Percentiles rank a stretch among this genome's conserved stretches.
Evolutionary conservation across 2,329 filamentous ascomycete genomes (phyloP).

Genomic region (Neofusicoccum ribis): DNA sequence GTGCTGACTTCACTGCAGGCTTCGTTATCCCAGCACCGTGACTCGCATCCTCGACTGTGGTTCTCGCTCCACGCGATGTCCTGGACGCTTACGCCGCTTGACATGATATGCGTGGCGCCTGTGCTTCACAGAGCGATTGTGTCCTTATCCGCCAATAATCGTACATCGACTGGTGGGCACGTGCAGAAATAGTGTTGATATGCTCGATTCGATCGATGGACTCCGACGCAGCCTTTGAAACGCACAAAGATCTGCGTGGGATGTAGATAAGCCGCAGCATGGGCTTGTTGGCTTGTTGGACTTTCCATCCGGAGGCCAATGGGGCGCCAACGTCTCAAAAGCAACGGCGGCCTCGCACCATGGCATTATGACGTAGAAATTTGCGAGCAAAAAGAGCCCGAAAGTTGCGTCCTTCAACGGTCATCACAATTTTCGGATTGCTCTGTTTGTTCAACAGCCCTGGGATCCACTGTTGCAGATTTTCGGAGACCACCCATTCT

Average conservation of each 20-base stretch:
- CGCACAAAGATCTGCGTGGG: neutral
- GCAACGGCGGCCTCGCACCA: neutral
- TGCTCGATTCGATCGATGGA: neutral
- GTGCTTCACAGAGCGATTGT: neutral
- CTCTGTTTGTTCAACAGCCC: neutral
- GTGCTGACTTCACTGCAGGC: neutral
- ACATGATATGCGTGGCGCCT: neutral
- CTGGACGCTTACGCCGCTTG: neutral
- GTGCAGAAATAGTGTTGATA: neutral
- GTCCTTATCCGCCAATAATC: constrained; percentile 2
- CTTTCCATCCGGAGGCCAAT: neutral
- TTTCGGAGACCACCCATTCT: too few species aligned
- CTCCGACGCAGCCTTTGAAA: neutral
- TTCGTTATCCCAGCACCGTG: neutral
- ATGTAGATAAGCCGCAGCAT: neutral
- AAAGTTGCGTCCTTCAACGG: neutral
- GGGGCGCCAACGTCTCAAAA: neutral
- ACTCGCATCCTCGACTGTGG: neutral
- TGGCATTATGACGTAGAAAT: neutral
- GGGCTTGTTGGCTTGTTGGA: neutral
- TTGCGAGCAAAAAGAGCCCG: neutral
- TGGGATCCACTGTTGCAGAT: too few species aligned
- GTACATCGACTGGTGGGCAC: neutral
- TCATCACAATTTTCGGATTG: neutral
- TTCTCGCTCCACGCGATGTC: neutral